Evolutionary conservation across 2,329 filamentous ascomycete species (phyloP).

Genomic region (Trichoderma afroharzianum): DNA sequence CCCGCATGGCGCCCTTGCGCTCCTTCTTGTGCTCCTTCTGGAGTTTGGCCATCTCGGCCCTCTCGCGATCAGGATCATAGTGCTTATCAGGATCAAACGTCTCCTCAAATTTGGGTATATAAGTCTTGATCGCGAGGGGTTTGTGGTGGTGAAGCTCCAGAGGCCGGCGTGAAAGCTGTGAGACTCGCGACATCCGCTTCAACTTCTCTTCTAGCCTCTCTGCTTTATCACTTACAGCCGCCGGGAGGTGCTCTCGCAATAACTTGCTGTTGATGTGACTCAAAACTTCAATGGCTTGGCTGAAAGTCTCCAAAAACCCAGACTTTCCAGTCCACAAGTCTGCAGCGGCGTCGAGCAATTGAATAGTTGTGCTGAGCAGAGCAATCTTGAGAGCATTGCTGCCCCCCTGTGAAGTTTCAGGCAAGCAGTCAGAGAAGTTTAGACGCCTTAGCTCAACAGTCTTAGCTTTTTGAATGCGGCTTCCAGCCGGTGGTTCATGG

Average conservation of each 20-base stretch:
- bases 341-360: constrained; percentile 64
- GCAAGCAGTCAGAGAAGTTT: constrained; percentile 55
- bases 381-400: constrained; percentile 49
- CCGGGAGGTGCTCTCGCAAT: constrained; percentile 49
- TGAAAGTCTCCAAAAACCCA: constrained; percentile 76
- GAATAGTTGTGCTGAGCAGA: constrained; percentile 59
- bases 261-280: constrained; percentile 56
- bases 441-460: constrained; percentile 48
- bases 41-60: constrained; percentile 79
- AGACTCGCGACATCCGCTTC: constrained; percentile 53
- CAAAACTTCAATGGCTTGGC: constrained; percentile 57
- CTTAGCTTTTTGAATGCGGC: constrained; percentile 47
- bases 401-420: constrained; percentile 34
- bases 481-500: constrained; percentile 50
- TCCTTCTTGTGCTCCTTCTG: constrained; percentile 82
- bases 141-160: constrained; percentile 86
- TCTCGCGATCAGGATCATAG: constrained; percentile 93
- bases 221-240: constrained; percentile 38
- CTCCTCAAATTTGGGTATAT: constrained; percentile 94
- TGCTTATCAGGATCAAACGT: constrained; percentile 91
- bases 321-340: constrained; percentile 70
- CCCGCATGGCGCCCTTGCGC: constrained; percentile 88
- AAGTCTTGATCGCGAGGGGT: constrained; percentile 81
- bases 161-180: constrained; percentile 67
- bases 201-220: constrained; percentile 45